Evolutionary conservation across 768 basidiomycete species (phyloP).

Genomic region (Russula emetica): DNA sequence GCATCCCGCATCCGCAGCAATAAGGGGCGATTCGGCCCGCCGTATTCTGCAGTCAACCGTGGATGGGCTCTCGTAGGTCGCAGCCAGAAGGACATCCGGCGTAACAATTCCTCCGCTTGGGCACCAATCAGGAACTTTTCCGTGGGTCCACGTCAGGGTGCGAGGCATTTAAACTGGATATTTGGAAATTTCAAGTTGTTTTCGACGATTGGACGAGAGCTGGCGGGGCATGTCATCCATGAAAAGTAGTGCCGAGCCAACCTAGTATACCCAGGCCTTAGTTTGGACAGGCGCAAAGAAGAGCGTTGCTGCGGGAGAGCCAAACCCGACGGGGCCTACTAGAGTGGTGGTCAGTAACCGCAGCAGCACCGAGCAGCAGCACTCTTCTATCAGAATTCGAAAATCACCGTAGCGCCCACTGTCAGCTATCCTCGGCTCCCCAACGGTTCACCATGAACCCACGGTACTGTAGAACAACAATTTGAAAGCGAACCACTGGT

Average conservation of each 20-base stretch:
- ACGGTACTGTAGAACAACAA: no score
- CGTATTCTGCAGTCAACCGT: neutral
- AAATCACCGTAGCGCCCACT: neutral
- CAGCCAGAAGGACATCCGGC: neutral
- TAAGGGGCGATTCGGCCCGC: no score
- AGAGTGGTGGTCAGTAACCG: neutral
- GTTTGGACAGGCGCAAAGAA: neutral
- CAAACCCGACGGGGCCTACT: neutral
- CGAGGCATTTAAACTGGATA: neutral
- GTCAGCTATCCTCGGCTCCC: neutral
- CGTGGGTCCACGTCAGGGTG: neutral
- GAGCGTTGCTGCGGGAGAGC: neutral
- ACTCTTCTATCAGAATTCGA: neutral
- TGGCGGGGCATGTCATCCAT: neutral
- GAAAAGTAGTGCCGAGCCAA: neutral
- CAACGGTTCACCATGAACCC: no score
- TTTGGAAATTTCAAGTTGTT: neutral
- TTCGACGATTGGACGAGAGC: neutral
- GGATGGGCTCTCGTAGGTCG: no score
- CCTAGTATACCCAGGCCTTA: neutral
- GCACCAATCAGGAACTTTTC: neutral
- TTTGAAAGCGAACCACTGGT: no score
- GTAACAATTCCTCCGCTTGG: neutral
- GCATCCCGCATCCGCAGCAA: slow-evolving; percentile 2
- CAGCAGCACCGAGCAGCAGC: neutral